Base-by-base conservation (phyloP, 768 basidiomycete species). In the Phanerochaete sordida region DNA sequence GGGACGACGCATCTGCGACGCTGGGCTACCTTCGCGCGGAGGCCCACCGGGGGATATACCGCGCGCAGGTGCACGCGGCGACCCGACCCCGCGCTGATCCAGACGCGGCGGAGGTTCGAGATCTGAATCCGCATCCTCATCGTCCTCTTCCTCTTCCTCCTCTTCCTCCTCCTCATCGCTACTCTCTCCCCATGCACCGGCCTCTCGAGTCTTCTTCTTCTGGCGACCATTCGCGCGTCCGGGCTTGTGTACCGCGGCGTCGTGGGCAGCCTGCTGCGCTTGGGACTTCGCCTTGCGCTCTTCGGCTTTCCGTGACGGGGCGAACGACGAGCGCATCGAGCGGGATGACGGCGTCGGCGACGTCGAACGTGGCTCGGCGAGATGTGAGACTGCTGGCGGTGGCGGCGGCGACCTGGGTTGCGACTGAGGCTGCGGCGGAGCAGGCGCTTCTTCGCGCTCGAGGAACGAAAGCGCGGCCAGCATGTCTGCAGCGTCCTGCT, bases 91-190 rank as follows among this genome's bases (percentile, higher is more conserved):
- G n/a, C 71, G 68, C 39, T 71, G 72, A 47, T 66, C 59, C 21
- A 53, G 47, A 24, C 65, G 55, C 51, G 54, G 61, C n/a, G 64
- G 64, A 12, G 79, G 79, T 35, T 76, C 77, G 0, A 62, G 76
- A 62, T 88, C 87, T 3, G 86, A 88, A 68, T 89, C 86, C 6
- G 78, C 86, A 8, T 90, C 79, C 15, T 77, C 79, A 13, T 86
- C 84, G 0, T 87, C 85, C 0, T 86, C 85, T 0, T 86, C 85
- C 0, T 87, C 79, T 69, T 90, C 78, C 68, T 87, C 83, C 2
- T 95, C 91, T 3, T 93, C 90, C 69, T 91, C 74, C 5, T 91
- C 90, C 45, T 93, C 91, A 57, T 90, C 90, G 26, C 91, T 90
- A 58, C 89, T 90, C 66, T 88, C 91, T 66, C 87, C 88, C 82